Evolutionary conservation across 164 flowering plant genomes (phyloP), one percentile per base, ranked within the genome.

Genomic region (Piper betle): DNA sequence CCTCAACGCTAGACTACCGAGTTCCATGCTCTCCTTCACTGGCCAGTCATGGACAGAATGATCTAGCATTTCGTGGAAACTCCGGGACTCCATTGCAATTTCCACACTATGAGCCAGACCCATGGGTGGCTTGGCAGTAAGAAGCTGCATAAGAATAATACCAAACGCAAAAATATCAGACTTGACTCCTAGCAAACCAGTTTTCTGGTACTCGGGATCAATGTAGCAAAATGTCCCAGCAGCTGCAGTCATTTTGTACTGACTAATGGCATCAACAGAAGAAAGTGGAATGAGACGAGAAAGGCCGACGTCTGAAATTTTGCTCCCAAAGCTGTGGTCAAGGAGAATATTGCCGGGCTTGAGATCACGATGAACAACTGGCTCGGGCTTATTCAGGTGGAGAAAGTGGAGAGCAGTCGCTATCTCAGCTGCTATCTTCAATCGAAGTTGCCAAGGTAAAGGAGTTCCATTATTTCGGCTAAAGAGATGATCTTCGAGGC

Each of bases 151-250:
- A 46, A 82, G 75, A 57, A 82, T 56, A 66, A 82, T 73, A 12
- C 86, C 86, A 2, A 82, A 72, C 0, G 86, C 79, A 65, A 80
- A 82, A 3, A 82, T 64, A 55, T 82, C 86, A 38, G 86, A 82
- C 58, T 80, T 78, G 3, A 77, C 71, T 4, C 84, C 81, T 4
- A 82, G 73, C 82, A 82, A 74, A 50, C 86, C 86, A 0, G 86
- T 82, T 58, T 80, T 74, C 57, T 82, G 86, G 55, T 82, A 82
- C 72, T 82, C 86, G 0, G 86, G 86, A 39, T 82, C 86, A 12
- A 82, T 82, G 56, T 82, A 82, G 54, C 86, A 82, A 65, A 82
- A 82, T 10, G 86, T 82, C 17, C 86, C 86, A 8, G 86, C 86
- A 4, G 84, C 58, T 10, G 84, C 71, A 20, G 86, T 82, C 73